Evolutionary conservation across 169 alveolate species (phyloP), one percentile per base, ranked within the genome.

Genomic region (Plasmodium relictum): DNA sequence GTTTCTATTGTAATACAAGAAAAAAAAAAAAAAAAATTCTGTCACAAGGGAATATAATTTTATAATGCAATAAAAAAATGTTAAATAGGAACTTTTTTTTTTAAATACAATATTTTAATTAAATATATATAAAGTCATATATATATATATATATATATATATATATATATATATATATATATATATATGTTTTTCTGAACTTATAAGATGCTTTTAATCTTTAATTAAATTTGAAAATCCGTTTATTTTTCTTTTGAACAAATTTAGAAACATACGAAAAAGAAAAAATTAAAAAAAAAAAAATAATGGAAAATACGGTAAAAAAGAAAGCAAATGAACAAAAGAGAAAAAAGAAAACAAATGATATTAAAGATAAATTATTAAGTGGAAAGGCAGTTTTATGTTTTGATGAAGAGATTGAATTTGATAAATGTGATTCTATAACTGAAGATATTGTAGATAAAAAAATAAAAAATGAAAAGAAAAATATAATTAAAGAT

Each of bases 391-490:
- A 48, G 48, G 10, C 76, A 26, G 89, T 78, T 44, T 42, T 78
- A 12, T 78, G 71, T 63, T 78, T 78, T 41, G 89, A 78, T 16
- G 89, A 78, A 78, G 89, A 78, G 45, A 78, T 78, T 78, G 89
- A 65, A 48, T 78, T 78, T 70, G 62, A 78, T 70, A 52, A 78
- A 20, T 65, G 89, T 24, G n/a, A 73, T 48, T 24, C 69, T 22
- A 56, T 78, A 54, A 41, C 48, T 6, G 70, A 73, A 31, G 62
- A 65, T 48, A 16, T 22, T 3, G 56, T 39, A 41, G 59, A 58
- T 3, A 50, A 74, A 14, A 74, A 73, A 9, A 41, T 42, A 59
- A 73, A 37, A 74, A 45, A 44, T 18, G 65, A 66, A 24, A 78
- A 78, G 52, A 65, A 65, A 50, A 66, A 63, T n/a, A 0, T 44